These are phyloP conservation scores for Xylariomycetidae sp. DNA, from an alignment of 2,329 filamentous ascomycete genomes.

Conservation along the genomic window DNA sequence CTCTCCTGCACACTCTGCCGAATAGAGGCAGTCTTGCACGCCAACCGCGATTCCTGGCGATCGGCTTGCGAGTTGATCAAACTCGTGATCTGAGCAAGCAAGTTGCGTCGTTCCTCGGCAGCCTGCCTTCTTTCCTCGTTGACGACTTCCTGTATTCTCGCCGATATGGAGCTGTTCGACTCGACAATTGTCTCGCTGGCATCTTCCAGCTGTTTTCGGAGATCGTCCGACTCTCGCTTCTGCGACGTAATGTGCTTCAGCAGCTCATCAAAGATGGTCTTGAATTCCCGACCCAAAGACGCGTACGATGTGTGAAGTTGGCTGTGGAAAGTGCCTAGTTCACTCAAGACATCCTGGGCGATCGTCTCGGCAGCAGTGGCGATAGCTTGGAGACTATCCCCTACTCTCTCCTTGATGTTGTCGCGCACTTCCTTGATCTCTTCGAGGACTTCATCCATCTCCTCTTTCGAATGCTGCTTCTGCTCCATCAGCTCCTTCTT, in stretches of 20 bases:
- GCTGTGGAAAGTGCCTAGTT: slow-evolving; percentile 77
- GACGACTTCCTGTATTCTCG: slow-evolving; percentile 61
- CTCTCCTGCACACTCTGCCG: slow-evolving; percentile 60
- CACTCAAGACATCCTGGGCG: slow-evolving; percentile 79
- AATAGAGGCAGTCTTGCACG: slow-evolving; percentile 55
- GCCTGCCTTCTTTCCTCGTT: slow-evolving; percentile 71
- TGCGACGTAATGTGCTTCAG: slow-evolving; percentile 69
- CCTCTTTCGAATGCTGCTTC: slow-evolving; percentile 64
- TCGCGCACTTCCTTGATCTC: slow-evolving; percentile 88
- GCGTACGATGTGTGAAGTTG: slow-evolving; percentile 83
- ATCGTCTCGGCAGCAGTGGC: slow-evolving; percentile 82
- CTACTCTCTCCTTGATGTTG: slow-evolving; percentile 79
- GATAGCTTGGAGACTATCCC: slow-evolving; percentile 76
- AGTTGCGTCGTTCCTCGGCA: slow-evolving; percentile 63
- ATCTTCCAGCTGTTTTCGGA: slow-evolving; percentile 65
- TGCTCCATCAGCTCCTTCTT: slow-evolving; percentile 63
- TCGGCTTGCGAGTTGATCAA: slow-evolving; percentile 71
- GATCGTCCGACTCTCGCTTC: slow-evolving; percentile 64
- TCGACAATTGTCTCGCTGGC: slow-evolving; percentile 64
- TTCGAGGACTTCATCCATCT: slow-evolving; percentile 86
- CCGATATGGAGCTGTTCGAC: slow-evolving; percentile 61
- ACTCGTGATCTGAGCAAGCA: slow-evolving; percentile 71
- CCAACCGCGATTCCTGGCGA: slow-evolving; percentile 65
- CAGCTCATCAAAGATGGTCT: slow-evolving; percentile 75
- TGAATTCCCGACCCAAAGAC: slow-evolving; percentile 78